Evolutionary conservation across 768 basidiomycete species (phyloP), one percentile per base, ranked within the genome.

Genomic region (Leccinum aurantiacum): DNA sequence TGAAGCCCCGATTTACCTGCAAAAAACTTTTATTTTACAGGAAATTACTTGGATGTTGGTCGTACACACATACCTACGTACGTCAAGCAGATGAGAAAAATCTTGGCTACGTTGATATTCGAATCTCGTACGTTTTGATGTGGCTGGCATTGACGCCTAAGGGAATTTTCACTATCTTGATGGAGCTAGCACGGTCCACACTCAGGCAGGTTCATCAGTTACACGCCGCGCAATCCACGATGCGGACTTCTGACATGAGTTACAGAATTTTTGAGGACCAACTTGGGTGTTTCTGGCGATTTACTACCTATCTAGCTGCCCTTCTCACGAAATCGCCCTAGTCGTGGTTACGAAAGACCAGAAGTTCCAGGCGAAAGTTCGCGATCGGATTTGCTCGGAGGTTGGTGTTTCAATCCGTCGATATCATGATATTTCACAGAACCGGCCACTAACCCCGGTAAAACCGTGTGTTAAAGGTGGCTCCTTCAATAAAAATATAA

Each of bases 311-410:
- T 2, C n/a, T 19, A 19, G 54, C 29, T 49, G 9, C 25, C n/a
- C 1, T 17, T 56, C 54, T 54, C 56, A 56, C 56, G 50, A 56
- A n/a, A 35, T 52, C 31, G 55, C 24, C 3, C 22, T 31, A 53
- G 55, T 25, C 33, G 19, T 15, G 29, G 41, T 22, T 11, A 51
- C 38, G 38, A n/a, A 41, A n/a, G 17, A 17, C 29, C 19, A 49
- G 24, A 17, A 41, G 38, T 41, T 41, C 38, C 38, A 24, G 24
- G 48, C 15, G 25, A 25, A 9, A 49, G 48, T 49, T 49, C 15
- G 35, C 13, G 35, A 35, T 35, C 35, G 24, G 48, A 25, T 49
- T 25, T 25, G 17, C 17, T 50, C 19, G 11, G 49, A 48, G 49
- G 25, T 50, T 29, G 25, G 48, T 17, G 27, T 50, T 50, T 15